These are phyloP conservation scores for Pisolithus sp. DNA, from an alignment of 768 basidiomycete genomes.

Conservation along the genomic window DNA sequence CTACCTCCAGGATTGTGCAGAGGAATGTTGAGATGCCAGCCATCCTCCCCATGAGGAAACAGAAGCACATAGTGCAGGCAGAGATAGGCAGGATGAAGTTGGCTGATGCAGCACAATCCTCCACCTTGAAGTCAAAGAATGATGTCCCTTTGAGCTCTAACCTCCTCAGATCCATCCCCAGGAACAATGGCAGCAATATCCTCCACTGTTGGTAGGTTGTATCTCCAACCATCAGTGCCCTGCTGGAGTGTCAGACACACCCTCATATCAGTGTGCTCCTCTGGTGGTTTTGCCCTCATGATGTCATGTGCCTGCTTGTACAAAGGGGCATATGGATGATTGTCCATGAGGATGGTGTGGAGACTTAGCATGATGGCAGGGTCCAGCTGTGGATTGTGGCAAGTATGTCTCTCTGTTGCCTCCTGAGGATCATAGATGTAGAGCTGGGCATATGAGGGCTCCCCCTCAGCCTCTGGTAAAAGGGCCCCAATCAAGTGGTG, in stretches of 20 bases:
- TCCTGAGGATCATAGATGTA: constrained; percentile 24
- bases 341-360: constrained; percentile 15
- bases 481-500: constrained; percentile 30
- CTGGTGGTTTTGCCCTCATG: constrained; percentile 10
- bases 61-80: constrained; percentile 38
- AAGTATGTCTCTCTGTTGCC: constrained; percentile 13
- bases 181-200: constrained; percentile 38
- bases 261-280: constrained; percentile 2
- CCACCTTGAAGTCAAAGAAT: constrained; percentile 21
- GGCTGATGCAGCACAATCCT: constrained; percentile 25
- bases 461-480: constrained; percentile 8
- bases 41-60: constrained; percentile 32
- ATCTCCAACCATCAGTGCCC: constrained; percentile 23
- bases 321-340: constrained; percentile 22
- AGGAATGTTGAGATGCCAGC: constrained; percentile 26
- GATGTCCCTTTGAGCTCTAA: constrained; percentile 25
- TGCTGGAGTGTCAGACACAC: constrained; percentile 3
- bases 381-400: constrained; percentile 21
- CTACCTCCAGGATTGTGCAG: not conserved
- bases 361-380: constrained; percentile 16
- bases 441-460: constrained; percentile 32
- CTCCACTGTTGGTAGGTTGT: constrained; percentile 37
- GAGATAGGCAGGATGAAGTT: constrained; percentile 28
- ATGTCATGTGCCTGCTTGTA: constrained; percentile 25
- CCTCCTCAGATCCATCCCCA: constrained; percentile 12